Conservation (phyloP, 2,329 filamentous ascomycete species). For the Ophiostoma montium region DNA sequence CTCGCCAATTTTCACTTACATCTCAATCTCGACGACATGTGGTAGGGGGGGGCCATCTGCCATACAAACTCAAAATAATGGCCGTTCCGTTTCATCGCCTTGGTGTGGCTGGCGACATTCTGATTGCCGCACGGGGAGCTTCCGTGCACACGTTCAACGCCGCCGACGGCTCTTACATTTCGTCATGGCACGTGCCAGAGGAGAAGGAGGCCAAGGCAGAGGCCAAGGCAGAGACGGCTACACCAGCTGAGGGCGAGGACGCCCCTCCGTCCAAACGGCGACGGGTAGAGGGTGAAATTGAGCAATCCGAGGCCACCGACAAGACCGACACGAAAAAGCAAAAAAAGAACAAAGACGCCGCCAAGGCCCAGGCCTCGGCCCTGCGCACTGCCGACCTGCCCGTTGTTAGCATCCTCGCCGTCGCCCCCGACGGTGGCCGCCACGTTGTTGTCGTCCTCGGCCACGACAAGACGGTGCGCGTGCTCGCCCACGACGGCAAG, state of each 20-base stretch:
- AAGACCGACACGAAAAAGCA: conserved; percentile 19
- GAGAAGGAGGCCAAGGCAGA: conserved; percentile 6
- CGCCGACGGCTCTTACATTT: conserved; percentile 41
- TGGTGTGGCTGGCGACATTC: conserved; percentile 34
- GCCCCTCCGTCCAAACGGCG: conserved; percentile 7
- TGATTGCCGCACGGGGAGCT: conserved; percentile 63
- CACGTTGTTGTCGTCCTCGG: conserved; percentile 67
- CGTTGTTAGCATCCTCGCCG: conserved; percentile 54
- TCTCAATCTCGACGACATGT: too few relatives aligned
- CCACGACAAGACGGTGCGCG: conserved; percentile 84
- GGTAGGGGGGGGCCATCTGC: too few relatives aligned
- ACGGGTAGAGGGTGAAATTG: conserved; percentile 1
- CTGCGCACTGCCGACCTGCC: conserved; percentile 32
- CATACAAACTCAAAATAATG: conserved; percentile 5
- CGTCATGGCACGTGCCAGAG: conserved; percentile 41
- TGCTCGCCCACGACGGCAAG: conserved; percentile 55
- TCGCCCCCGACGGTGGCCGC: conserved; percentile 47
- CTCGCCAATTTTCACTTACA: conserved; percentile 5
- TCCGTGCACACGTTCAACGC: conserved; percentile 55
- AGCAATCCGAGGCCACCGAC: neutral
- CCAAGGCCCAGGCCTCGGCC: conserved; percentile 16
- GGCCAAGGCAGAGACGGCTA: neutral
- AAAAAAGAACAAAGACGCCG: conserved; percentile 9
- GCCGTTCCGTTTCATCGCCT: conserved; percentile 51
- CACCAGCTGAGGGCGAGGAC: too few relatives aligned